Base-by-base conservation (phyloP, 176 grass and related monocot species). In the Cenchrus fungigraminus region DNA sequence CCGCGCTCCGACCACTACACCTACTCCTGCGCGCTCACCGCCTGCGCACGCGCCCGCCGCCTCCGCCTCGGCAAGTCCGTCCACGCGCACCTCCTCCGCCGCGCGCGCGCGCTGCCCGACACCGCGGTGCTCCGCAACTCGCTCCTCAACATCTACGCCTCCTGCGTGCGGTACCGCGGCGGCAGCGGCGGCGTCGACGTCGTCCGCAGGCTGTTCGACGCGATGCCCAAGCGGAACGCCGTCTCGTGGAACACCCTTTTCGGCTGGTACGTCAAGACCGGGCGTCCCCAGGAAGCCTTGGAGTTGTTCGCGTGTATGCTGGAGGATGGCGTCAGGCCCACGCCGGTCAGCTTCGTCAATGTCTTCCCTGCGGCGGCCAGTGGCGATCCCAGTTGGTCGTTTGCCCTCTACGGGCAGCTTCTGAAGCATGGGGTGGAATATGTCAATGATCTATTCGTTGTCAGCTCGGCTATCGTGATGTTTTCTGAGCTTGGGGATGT, bases 91-190 rank as follows among this genome's bases (percentile, higher is more conserved):
- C 65, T 94, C 64, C 79, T 94, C 77, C 93, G 88, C 65, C 90
- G 91, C 77, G 74, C 68, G 14, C 83, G 67, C 47, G 7, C 76
- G 9, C 93, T 91, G 76, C 69, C 86, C 50, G 88, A 80, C 34
- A 87, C 92, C 40, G 81, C 57, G 22, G 84, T 95, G 45, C 89
- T 98, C 74, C 89, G 82, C 83, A 98, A 98, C 81, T 98, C 93
- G 8, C 93, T 98, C 53, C 96, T 98, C 82, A 98, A 94, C 86
- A 87, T 98, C 86, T 95, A 95, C 85, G 85, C 93, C 64, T 95
- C 83, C 47, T 74, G 87, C 22, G 8, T 31, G 22, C 2, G 61
- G 15, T 56, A 80, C 56, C 17, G 56, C 6, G 81, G 55, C 4
- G 79, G 14, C 13, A 6, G 60, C 13, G 8, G 60, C 34, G 47